These are phyloP conservation scores for Candida sonorensis DNA, from an alignment of 805 yeast genomes.

Conservation along the genomic window DNA sequence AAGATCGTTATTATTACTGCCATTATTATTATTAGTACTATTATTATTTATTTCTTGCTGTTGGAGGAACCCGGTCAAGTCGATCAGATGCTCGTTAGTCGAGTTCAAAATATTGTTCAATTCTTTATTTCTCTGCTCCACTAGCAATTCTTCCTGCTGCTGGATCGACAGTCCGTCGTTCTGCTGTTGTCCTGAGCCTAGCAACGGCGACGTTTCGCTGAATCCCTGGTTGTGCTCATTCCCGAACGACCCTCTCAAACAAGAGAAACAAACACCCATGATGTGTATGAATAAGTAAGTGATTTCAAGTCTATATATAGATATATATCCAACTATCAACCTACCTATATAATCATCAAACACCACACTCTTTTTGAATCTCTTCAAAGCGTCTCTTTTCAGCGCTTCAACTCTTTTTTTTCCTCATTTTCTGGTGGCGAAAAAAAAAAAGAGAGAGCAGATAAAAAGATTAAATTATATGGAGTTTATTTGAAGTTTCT, in stretches of 20 bases:
- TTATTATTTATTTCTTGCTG: too few relatives aligned
- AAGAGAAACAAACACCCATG: slow-evolving; percentile 31
- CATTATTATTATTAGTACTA: too few relatives aligned
- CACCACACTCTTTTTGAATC: too few relatives aligned
- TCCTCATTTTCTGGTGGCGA: too few relatives aligned
- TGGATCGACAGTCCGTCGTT: slow-evolving; percentile 17
- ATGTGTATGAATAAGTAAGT: not conserved
- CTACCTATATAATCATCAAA: too few relatives aligned
- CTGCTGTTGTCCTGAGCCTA: too few relatives aligned
- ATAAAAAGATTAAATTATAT: too few relatives aligned
- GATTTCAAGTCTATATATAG: not conserved
- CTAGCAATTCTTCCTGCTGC: slow-evolving; percentile 18
- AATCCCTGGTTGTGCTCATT: slow-evolving; percentile 20
- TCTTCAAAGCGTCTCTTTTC: too few relatives aligned
- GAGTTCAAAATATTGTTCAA: slow-evolving; percentile 26
- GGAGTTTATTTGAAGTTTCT: too few relatives aligned
- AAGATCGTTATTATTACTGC: too few relatives aligned
- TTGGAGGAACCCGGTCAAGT: slow-evolving; percentile 19
- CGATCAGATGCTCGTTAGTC: slow-evolving; percentile 29
- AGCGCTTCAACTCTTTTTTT: too few relatives aligned
- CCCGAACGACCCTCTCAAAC: slow-evolving; percentile 16
- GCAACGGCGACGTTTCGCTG: slow-evolving; percentile 23
- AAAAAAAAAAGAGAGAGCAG: too few relatives aligned
- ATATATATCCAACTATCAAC: not conserved
- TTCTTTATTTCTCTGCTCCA: slow-evolving; percentile 26